Base-by-base conservation (phyloP, 1,284 basidiomycete species). In the Ustilago esculenta region DNA sequence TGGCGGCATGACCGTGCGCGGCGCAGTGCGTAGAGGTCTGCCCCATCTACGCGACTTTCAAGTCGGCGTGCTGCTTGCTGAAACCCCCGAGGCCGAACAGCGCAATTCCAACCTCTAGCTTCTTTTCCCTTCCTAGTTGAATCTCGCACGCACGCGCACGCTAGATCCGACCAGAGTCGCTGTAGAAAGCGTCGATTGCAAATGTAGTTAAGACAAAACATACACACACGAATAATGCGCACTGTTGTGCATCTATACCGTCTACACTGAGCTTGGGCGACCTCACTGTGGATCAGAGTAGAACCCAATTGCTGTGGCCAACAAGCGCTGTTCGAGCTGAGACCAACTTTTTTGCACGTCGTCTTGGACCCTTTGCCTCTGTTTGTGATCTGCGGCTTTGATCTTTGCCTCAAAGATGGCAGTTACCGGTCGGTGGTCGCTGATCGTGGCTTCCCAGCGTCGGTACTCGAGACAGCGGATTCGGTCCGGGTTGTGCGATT, bases 401-500 rank as follows among this genome's bases (percentile, higher is more conserved):
- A 61, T 34, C 20, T 46, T 60, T 3, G 52, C 55, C 39, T 60
- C 56, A 36, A 75, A 76, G 3, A 74, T 53, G 6, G 72, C 75
- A 0, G 70, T 68, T 17, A 83, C 75, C 2, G 82, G 82, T 42
- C 81, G 44, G 41, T 83, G 82, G 36, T 83, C 82, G 7, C 72
- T 76, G 12, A 82, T 72, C 27, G 77, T 78, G 2, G 76, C 66
- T 37, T 82, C 81, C 69, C 80, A 81, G 12, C 80, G 43, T 2
- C 72, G 51, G 46, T 83, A 83, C 7, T 72, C 63, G 4, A 79
- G 29, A 25, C 67, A 75, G 9, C 54, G 49, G 37, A 72, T 57
- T 92, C 73, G 87, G 86, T 80, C 90, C 57, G 79, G 87, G 85
- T 61, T 84, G 75, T 51, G 93, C 87, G 8, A 89, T 84, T 24